A percentile compares a stretch with the other conserved stretches of the same genome.
Evolutionary conservation across 371 early-diverging fungal species (phyloP).

Genomic region (Mucor piriformis): DNA sequence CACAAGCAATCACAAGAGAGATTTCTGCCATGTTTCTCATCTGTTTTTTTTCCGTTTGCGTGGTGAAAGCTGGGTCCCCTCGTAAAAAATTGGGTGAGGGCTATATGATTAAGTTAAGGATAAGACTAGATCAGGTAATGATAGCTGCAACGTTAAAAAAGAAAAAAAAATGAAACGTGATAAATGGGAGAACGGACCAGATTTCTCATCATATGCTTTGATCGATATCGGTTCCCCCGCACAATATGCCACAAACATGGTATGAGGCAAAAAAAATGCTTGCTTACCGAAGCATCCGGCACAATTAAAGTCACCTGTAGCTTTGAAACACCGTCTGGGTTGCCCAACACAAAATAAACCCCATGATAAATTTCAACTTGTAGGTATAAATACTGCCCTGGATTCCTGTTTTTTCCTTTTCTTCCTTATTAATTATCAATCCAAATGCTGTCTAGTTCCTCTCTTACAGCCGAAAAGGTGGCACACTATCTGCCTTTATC

Average conservation of each 20-base stretch:
- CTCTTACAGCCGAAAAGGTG: constrained; percentile 30
- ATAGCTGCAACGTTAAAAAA: background rate
- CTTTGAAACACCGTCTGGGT: background rate
- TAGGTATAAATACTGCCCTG: constrained; percentile 1
- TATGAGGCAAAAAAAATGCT: background rate
- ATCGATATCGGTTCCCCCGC: background rate
- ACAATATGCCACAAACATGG: no score
- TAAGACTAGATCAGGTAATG: background rate
- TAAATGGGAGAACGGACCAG: background rate
- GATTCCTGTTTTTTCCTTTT: background rate
- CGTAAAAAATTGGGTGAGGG: background rate
- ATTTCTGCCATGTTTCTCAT: no score
- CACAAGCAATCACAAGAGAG: constrained; percentile 4
- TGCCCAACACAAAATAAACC: background rate
- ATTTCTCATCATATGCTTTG: constrained; percentile 1
- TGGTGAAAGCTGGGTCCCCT: background rate
- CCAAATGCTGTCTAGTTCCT: background rate
- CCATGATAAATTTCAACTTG: background rate
- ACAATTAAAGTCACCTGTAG: background rate
- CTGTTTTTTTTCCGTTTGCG: no score
- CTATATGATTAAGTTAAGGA: background rate
- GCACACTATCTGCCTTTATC: constrained; percentile 32
- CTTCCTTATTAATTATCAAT: background rate
- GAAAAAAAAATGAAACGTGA: background rate
- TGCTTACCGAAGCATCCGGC: constrained; percentile 2